Evolutionary conservation across 1,284 basidiomycete genomes (phyloP), one percentile per base, ranked within the genome.

Genomic region (Cutaneotrichosporon sp.): DNA sequence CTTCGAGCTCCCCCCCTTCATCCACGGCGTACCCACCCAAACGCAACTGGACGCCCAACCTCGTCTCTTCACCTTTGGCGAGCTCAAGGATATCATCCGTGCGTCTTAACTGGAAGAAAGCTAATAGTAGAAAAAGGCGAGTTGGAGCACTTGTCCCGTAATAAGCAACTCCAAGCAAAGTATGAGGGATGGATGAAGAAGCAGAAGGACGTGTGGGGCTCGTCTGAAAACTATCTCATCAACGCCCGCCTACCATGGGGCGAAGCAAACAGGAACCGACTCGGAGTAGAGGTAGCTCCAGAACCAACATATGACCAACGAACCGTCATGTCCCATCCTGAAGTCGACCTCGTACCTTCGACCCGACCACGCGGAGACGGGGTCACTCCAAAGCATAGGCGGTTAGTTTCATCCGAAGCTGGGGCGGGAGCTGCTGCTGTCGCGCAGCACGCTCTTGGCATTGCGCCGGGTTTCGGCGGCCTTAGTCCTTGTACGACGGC

Each of bases 31-130:
- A 5, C 78, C 77, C 0, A 76, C 74, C 0, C 75, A 78, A 51
- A 73, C 65, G 2, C 77, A 81, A 64, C 70, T 80, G 9, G 79
- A 79, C 60, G 75, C 76, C 5, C 73, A 73, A 50, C 76, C 76
- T 8, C 61, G 74, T 18, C 69, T 78, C 70, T 80, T 76, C 65
- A 78, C 76, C 10, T 81, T 76, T 76, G 79, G 77, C n/a, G 72
- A 78, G 60, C 62, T 79, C 46, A 78, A 79, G 64, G 73, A 72
- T 40, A 74, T 77, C 34, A 67, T 80, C 46, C 50, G 74, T 76
- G 64, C 71, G 70, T 67, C 38, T 11, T n/a, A 34, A 5, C 2
- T 3, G 34, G 11, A 36, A 1, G 7, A 36, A 36, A 16, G 51
- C 42, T 61, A 21, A 56, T 32, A 2, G n/a, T 65, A 73, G 73